Evolutionary conservation across 345 rosid species (phyloP), one percentile per base, ranked within the genome.

Genomic region (Syzygium aqueum): DNA sequence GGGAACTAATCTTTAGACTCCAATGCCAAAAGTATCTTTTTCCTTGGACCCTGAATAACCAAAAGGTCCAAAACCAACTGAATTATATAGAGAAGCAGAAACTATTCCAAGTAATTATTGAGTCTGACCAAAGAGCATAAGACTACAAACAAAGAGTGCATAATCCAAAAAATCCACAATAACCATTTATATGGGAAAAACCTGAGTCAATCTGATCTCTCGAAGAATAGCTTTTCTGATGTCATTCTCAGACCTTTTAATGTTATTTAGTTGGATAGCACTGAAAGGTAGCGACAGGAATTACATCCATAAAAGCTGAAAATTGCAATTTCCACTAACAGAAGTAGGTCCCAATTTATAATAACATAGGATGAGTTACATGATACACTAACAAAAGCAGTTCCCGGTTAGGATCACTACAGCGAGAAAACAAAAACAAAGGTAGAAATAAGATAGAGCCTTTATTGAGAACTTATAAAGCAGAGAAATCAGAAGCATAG

Each of bases 21-120:
- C 93, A 97, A 89, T 65, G 97, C 98, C 86, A 95, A 91, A 9
- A 94, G 92, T 91, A 97, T 97, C 93, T 97, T 97, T 95, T 97
- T 97, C 89, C 99, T 94, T 51, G 99, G 99, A 21, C 99, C 99
- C 99, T 97, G 93, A 49, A n/a, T 84, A 91, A 91, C 87, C 90
- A 87, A 82, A 84, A 77, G 61, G 77, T 65, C 63, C 30, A 91
- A 67, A 77, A 49, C 86, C 85, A 90, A 51, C 77, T 4, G 87
- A 80, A 30, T 65, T n/a, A 63, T 61, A 33, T 88, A 46, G 65
- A 12, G 49, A 14, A 11, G 46, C 54, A 59, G 65, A 59, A 85
- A 16, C 57, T 28, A 33, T 33, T 43, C 51, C 8, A 43, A 9
- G 51, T 54, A 40, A 46, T 85, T 37, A 30, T 25, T 25, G 22